Percentiles rank a stretch among this genome's conserved stretches.
Conservation (phyloP, 495 filamentous ascomycete species). For the Rusavskia elegans region DNA sequence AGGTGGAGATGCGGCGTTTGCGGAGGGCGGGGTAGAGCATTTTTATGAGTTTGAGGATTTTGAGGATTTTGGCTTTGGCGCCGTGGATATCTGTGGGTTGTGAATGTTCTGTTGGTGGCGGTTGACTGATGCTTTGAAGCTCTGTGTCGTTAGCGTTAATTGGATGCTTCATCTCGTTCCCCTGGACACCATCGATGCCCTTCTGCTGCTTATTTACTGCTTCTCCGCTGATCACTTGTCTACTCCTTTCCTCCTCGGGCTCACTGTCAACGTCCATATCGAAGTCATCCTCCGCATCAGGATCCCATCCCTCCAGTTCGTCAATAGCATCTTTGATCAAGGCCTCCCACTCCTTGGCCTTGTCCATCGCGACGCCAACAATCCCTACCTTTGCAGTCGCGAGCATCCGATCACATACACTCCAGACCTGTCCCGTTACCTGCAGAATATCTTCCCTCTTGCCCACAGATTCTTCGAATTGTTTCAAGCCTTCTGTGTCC, state of each 20-base stretch:
- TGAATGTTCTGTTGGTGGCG: neutral
- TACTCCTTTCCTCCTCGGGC: constrained; percentile 28
- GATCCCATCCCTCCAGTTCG: constrained; percentile 73
- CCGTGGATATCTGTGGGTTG: neutral
- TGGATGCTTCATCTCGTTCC: neutral
- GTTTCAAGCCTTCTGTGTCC: constrained; percentile 13
- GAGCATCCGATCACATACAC: constrained; percentile 56
- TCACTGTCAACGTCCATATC: constrained; percentile 25
- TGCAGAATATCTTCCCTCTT: constrained; percentile 8
- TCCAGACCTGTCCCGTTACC: constrained; percentile 33
- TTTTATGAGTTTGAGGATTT: neutral
- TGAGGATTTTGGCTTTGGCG: neutral
- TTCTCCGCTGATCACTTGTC: constrained; percentile 21
- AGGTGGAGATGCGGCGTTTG: constrained; percentile 12
- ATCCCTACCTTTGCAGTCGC: constrained; percentile 48
- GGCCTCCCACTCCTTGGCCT: constrained; percentile 50
- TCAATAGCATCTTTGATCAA: constrained; percentile 64
- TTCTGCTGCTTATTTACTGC: constrained; percentile 7
- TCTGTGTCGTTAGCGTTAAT: too few species aligned
- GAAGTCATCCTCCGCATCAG: constrained; percentile 36
- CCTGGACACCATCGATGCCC: neutral
- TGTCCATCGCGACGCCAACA: constrained; percentile 39
- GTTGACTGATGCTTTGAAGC: neutral
- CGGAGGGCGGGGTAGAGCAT: constrained; percentile 11
- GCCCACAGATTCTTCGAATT: constrained; percentile 10